A percentile compares a stretch with the other conserved stretches of the same genome.
phyloP scores from a whole-genome alignment of 768 basidiomycete species.

The Pulveroboletus ravenelii region DNA sequence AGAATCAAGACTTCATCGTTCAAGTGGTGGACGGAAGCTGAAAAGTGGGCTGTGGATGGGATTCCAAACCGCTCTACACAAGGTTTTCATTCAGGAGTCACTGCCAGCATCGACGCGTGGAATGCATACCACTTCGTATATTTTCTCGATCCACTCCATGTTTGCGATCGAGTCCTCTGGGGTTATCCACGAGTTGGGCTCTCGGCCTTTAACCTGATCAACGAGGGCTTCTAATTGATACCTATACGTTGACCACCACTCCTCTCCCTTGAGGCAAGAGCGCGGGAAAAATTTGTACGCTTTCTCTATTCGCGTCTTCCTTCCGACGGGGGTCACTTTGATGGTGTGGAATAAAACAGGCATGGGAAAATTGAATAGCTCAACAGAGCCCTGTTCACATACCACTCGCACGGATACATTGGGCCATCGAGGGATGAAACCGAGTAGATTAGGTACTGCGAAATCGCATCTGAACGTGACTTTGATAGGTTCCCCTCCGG shows the following conservation, averaged over 20 bases:
- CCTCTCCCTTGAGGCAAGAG: slow-evolving; percentile 40
- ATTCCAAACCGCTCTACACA: slow-evolving; percentile 30
- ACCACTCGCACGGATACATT: slow-evolving; percentile 33
- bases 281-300: slow-evolving; percentile 35
- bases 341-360: slow-evolving; percentile 50
- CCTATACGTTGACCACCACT: slow-evolving; percentile 52
- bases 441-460: slow-evolving; percentile 25
- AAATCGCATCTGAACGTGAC: slow-evolving; percentile 36
- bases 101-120: background rate
- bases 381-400: slow-evolving; percentile 43
- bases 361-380: slow-evolving; percentile 38
- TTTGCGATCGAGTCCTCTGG: slow-evolving; percentile 51
- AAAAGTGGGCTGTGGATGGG: slow-evolving; percentile 31
- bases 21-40: slow-evolving; percentile 13
- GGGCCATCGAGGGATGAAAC: slow-evolving; percentile 38
- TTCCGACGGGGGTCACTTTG: slow-evolving; percentile 34
- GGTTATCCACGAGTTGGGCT: slow-evolving; percentile 51
- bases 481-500: slow-evolving; percentile 28
- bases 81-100: background rate
- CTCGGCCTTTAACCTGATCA: slow-evolving; percentile 49
- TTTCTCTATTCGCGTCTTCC: slow-evolving; percentile 38
- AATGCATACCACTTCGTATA: slow-evolving; percentile 46
- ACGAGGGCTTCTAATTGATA: slow-evolving; percentile 65
- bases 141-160: slow-evolving; percentile 53
- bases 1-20: background rate